Evolutionary conservation across 1,284 basidiomycete genomes (phyloP).

Genomic region (Moesziomyces parantarcticus): DNA sequence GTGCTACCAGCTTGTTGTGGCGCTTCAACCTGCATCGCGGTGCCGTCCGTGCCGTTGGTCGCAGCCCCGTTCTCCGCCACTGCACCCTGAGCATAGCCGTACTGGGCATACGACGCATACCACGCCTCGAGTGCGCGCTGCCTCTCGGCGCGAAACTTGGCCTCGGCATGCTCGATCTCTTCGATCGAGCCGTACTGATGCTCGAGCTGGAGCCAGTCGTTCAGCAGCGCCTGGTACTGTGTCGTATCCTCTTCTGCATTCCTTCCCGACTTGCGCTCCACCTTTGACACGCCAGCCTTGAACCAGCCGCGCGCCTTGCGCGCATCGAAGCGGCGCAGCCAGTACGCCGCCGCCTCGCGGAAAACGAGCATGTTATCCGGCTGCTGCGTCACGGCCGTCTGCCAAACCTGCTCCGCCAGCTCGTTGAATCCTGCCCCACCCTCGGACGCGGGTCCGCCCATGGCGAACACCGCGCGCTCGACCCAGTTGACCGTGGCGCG

Average conservation of each 20-base stretch:
- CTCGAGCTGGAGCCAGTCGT: constrained; percentile 87
- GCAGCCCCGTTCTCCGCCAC: constrained; percentile 1
- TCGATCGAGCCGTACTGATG: constrained; percentile 80
- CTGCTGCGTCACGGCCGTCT: constrained; percentile 48
- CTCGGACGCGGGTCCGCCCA: constrained; percentile 45
- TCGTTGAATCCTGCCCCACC: constrained; percentile 46
- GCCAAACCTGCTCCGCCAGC: constrained; percentile 60
- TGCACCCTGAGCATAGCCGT: constrained; percentile 74
- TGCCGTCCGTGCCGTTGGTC: constrained; percentile 6
- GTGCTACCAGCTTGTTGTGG: background rate
- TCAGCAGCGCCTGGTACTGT: constrained; percentile 78
- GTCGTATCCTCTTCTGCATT: constrained; percentile 2
- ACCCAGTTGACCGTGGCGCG: constrained; percentile 56
- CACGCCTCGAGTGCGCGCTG: constrained; percentile 72
- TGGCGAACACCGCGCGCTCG: constrained; percentile 41
- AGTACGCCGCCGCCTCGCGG: constrained; percentile 52
- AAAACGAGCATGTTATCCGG: constrained; percentile 45
- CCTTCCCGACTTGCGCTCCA: constrained; percentile 22
- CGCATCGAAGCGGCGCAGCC: constrained; percentile 42
- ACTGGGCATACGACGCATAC: constrained; percentile 37
- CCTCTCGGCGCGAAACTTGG: constrained; percentile 67
- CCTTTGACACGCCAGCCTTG: constrained; percentile 39
- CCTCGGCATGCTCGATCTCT: constrained; percentile 75
- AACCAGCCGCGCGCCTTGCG: constrained; percentile 52
- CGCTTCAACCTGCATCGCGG: constrained; percentile 27